Base-by-base conservation (phyloP, 257 asterid genomes). In the Fraxinus pennsylvanica region DNA sequence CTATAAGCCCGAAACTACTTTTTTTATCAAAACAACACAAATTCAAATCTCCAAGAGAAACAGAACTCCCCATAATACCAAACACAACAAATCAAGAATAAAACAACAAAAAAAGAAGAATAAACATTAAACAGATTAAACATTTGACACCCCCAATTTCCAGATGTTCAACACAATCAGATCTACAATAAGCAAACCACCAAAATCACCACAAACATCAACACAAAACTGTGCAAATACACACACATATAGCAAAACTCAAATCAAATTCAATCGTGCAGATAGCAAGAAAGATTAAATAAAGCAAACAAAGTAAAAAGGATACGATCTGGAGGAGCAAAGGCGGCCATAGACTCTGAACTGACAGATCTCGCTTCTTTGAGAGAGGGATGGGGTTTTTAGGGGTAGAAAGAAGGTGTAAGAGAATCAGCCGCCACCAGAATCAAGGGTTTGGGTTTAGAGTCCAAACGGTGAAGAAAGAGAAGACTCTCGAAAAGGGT, bases 251-350 rank as follows among this genome's bases (percentile, higher is more conserved):
- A 27, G 69, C 35, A 63, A 10, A 63, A 12, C 69, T 63, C 35
- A 12, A 36, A 63, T 63, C 69, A 63, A 32, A 63, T 63, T 63
- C 69, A 63, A 32, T 7, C 29, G 1, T 63, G 30, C 69, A 63
- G 68, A 36, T 9, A 27, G 6, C 32, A 63, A 63, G 12, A 21
- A 59, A 22, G 12, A 59, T 10, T 12, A 10, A 12, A 43, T 14
- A 43, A 41, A 41, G 50, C 15, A 27, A 63, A 27, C 19, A 76
- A 32, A 35, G 3, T 22, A 54, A 7, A 47, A 82, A 88, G 92
- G 91, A 88, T 90, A 90, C 95, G 91, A 84, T 90, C 95, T 68
- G 91, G 83, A 63, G 88, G 86, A 81, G 89, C 89, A 76, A 89
- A 89, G 74, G 90, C 83, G 21, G 92, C 91, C 92, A 90, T 90